Conservation (phyloP, 73 alveolate genomes). For the Paramecium sexaurelia region DNA sequence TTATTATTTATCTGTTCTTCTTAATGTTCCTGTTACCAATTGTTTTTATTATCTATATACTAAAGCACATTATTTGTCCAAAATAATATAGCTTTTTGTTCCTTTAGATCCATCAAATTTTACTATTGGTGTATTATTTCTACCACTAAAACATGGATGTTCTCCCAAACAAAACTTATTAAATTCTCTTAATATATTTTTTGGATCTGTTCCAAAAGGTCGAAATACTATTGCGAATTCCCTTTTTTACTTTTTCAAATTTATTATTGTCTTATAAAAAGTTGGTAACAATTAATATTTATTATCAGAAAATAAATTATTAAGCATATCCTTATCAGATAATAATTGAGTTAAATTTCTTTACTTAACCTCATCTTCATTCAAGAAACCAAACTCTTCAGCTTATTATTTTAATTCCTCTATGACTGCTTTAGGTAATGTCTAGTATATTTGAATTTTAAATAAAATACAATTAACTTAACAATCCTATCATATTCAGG, state of each 20-base stretch:
- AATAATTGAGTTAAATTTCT: slow-evolving; percentile 24
- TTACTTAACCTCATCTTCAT: background rate
- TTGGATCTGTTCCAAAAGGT: slow-evolving; percentile 87
- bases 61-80: slow-evolving; percentile 77
- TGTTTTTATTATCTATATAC: slow-evolving; percentile 77
- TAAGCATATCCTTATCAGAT: slow-evolving; percentile 75
- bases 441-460: background rate
- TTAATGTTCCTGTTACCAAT: slow-evolving; percentile 82
- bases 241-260: slow-evolving; percentile 87
- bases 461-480: background rate
- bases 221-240: slow-evolving; percentile 94
- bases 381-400: slow-evolving; percentile 15
- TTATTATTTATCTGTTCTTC: slow-evolving; percentile 79
- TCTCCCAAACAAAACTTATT: slow-evolving; percentile 95
- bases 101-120: slow-evolving; percentile 92
- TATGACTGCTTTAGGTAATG: slow-evolving; percentile 27
- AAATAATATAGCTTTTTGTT: slow-evolving; percentile 85
- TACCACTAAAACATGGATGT: slow-evolving; percentile 93
- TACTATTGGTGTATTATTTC: slow-evolving; percentile 85
- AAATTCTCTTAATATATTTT: slow-evolving; percentile 86
- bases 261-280: slow-evolving; percentile 86
- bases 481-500: slow-evolving; percentile 65
- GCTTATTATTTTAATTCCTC: background rate
- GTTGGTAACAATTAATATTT: slow-evolving; percentile 86
- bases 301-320: slow-evolving; percentile 82